Evolutionary conservation across 1,284 basidiomycete genomes (phyloP).

Genomic region (Ceratobasidium sp.): DNA sequence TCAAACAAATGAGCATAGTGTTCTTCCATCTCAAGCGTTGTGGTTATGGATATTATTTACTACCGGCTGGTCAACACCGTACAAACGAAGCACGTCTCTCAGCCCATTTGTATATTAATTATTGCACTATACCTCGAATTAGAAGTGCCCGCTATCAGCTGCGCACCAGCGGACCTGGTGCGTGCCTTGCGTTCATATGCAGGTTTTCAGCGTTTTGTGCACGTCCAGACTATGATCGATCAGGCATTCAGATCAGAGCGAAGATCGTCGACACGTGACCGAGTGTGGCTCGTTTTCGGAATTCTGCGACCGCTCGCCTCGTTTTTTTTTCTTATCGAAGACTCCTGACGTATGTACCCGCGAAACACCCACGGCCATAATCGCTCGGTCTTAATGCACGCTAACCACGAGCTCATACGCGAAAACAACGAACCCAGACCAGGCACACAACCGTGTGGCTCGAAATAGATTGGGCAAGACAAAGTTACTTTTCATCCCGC

Average conservation of each 20-base stretch:
- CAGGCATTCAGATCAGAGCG: neutral
- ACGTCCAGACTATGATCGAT: neutral
- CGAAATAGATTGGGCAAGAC: neutral
- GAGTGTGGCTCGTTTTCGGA: neutral
- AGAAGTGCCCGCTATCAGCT: neutral
- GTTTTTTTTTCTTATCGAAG: neutral
- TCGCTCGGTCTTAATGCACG: neutral
- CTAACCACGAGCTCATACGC: neutral
- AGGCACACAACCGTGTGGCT: neutral
- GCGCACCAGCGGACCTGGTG: neutral
- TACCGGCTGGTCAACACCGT: neutral
- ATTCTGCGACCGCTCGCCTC: neutral
- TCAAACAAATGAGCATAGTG: neutral
- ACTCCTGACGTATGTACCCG: neutral
- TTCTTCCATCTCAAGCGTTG: no score
- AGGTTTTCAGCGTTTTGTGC: neutral
- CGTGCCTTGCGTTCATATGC: neutral
- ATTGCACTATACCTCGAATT: neutral
- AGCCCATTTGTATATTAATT: neutral
- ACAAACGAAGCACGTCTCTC: neutral
- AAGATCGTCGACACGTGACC: conserved; percentile 2
- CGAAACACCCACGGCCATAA: conserved; percentile 1
- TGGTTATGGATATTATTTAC: neutral
- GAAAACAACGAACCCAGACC: neutral
- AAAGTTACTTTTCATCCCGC: conserved; percentile 1